Percentiles rank a stretch among this genome's conserved stretches.
Evolutionary conservation across 805 yeast species (phyloP).

Genomic region (Brettanomyces naardenensis): DNA sequence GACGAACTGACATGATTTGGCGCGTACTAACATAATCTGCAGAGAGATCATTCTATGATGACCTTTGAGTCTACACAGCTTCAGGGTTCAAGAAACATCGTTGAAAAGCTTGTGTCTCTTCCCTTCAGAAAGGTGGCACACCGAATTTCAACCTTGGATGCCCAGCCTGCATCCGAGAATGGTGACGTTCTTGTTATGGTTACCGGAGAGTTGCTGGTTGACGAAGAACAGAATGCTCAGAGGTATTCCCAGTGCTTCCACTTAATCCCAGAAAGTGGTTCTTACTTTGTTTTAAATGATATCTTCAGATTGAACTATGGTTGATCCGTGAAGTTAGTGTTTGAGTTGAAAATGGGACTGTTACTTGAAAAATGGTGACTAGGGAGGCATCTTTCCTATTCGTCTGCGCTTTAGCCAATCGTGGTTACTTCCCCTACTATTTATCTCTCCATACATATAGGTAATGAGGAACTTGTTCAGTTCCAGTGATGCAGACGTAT

Average conservation of each 20-base stretch:
- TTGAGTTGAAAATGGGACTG: too few species aligned
- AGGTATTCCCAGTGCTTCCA: conserved; percentile 98
- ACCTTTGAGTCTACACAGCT: conserved; percentile 92
- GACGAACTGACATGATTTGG: conserved; percentile 6
- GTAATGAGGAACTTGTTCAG: too few species aligned
- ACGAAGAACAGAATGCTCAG: conserved; percentile 92
- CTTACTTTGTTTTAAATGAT: conserved; percentile 93
- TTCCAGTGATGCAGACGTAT: too few species aligned
- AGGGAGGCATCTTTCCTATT: too few species aligned
- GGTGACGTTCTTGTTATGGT: conserved; percentile 96
- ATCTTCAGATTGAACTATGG: conserved; percentile 87
- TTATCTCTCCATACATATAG: too few species aligned
- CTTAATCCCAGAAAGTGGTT: conserved; percentile 83
- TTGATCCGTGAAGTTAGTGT: too few species aligned
- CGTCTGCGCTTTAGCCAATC: too few species aligned
- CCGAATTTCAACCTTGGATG: conserved; percentile 90
- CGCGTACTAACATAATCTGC: background rate
- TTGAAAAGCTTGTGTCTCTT: conserved; percentile 81
- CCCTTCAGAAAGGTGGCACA: conserved; percentile 93
- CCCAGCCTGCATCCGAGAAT: conserved; percentile 91
- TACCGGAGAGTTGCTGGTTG: conserved; percentile 88
- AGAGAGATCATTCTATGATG: conserved; percentile 94
- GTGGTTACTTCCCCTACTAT: too few species aligned
- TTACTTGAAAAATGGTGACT: too few species aligned
- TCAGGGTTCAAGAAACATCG: conserved; percentile 90